phyloP scores from a whole-genome alignment of 768 basidiomycete genomes.

The Mycena sanguinolenta region DNA sequence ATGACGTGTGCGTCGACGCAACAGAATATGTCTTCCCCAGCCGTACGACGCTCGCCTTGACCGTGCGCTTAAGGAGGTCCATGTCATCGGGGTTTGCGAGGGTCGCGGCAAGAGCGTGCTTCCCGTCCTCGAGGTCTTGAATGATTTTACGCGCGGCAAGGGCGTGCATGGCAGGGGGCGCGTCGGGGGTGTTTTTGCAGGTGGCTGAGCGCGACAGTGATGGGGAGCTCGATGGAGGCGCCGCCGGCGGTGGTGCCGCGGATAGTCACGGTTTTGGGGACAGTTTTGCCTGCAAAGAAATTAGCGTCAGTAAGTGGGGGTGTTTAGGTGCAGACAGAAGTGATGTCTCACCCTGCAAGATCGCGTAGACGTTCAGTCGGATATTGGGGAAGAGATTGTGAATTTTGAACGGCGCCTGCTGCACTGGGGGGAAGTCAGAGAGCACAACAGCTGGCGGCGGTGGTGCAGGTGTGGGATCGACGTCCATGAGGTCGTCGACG shows the following conservation, averaged over 20 bases:
- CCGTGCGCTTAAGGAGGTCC: constrained; percentile 22
- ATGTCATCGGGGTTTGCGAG: constrained; percentile 24
- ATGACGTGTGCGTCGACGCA: constrained; percentile 29
- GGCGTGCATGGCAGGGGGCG: constrained; percentile 31
- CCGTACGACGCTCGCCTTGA: constrained; percentile 33
- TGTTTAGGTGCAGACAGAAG: background rate
- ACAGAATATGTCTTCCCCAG: constrained; percentile 34
- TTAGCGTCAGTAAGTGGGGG: background rate
- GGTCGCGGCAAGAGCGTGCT: constrained; percentile 21
- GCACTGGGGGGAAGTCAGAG: constrained; percentile 19
- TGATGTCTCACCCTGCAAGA: constrained; percentile 28
- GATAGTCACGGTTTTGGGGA: constrained; percentile 34
- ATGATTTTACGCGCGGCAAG: constrained; percentile 35
- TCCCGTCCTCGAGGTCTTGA: constrained; percentile 37
- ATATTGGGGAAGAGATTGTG: constrained; percentile 27
- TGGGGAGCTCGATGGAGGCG: constrained; percentile 29
- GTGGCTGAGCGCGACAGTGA: constrained; percentile 30
- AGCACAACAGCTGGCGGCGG: constrained; percentile 21
- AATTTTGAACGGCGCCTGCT: constrained; percentile 31
- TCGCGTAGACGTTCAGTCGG: constrained; percentile 31
- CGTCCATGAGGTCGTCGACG: background rate
- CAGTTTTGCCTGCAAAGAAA: constrained; percentile 25
- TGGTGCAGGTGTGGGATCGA: constrained; percentile 12
- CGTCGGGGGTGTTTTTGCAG: constrained; percentile 25
- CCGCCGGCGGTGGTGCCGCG: constrained; percentile 29